Evolutionary conservation across 176 grass and related monocot species (phyloP), one percentile per base, ranked within the genome.

Genomic region (Carex scoparia): DNA sequence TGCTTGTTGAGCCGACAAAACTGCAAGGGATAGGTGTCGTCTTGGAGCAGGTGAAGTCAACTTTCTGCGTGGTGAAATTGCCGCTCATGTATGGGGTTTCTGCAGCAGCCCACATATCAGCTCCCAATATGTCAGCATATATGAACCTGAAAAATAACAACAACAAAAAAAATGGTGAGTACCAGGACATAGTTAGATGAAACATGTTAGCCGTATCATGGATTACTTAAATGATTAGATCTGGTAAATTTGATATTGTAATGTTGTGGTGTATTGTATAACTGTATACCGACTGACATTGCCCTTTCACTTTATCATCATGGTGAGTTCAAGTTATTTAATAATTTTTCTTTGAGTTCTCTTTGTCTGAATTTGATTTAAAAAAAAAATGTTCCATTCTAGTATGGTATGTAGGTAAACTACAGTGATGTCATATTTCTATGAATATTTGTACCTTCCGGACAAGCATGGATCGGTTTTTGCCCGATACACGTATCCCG

Each of bases 391-490:
- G 1, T 40, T n/a, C 0, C 66, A 40, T 69, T 38, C 62, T 69
- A 15, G 7, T 51, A 75, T 75, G 46, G 1, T 76, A 15, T 71
- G 15, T 40, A 9, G 69, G 14, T 23, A 46, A 71, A 71, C 35
- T 46, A 19, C 10, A 42, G 6, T 70, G 35, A 69, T 69, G 10
- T 69, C 4, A 40, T 69, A 19, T n/a, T 49, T 74, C 9, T 51
- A 23, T 9, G 37, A 73, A 73, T 73, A 35, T 68, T 3, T 66
- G 18, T 63, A 86, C 84, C 84, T 86, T 86, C 71, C 27, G 35
- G 12, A 64, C 42, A 86, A 77, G 75, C 85, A 86, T 54, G 74
- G 75, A 81, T 86, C 85, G 4, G 85, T 81, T 67, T 32, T 55
- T 81, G 85, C 73, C 60, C 85, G 57, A 40, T 86, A 86, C 3